Base-by-base conservation (phyloP, 176 grass and related monocot species). In the Cocos nucifera region DNA sequence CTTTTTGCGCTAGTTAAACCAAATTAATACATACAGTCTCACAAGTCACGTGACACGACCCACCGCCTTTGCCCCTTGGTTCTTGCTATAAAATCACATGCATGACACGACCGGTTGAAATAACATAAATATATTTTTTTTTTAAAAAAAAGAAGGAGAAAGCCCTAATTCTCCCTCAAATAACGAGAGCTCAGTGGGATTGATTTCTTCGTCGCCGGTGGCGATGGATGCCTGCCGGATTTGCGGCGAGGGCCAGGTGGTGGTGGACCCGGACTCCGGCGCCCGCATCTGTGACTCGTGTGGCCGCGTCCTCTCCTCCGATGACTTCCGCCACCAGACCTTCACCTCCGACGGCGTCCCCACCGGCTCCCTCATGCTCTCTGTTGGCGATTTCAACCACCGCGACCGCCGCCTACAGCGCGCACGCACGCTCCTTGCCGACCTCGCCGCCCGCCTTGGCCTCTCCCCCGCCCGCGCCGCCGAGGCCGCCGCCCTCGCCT, bases 401-500 rank as follows among this genome's bases (percentile, higher is more conserved):
- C 78, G 66, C 3, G 82, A 90, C 17, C 79, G 77, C 63, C 86
- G 86, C 68, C 19, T 83, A 51, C 18, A 39, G 12, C 26, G 4
- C 51, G 82, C 82, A 59, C 29, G 75, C 19, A 51, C 26, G 14
- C 27, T 63, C 58, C 54, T 85, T 54, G 67, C 17, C 18, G 58
- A 68, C 25, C 16, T 83, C n/a, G 59, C 79, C 19, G 14, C 78
- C 32, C 56, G 59, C 55, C 75, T 90, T 65, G 79, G 82, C 32
- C 82, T 90, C 18, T 77, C 71, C 9, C 0, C 28, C 3, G 0
- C 65, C 16, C 71, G 67, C 17, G 63, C 79, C 12, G 68, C 54
- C 50, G 87, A 86, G 59, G 87, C 63, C 5, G 53, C 79, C 35
- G 19, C 66, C 72, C 69, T 86, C 17, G 79, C 79, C 50, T 73